Evolutionary conservation across 441 rosid species (phyloP).

Genomic region (Croton setiger): DNA sequence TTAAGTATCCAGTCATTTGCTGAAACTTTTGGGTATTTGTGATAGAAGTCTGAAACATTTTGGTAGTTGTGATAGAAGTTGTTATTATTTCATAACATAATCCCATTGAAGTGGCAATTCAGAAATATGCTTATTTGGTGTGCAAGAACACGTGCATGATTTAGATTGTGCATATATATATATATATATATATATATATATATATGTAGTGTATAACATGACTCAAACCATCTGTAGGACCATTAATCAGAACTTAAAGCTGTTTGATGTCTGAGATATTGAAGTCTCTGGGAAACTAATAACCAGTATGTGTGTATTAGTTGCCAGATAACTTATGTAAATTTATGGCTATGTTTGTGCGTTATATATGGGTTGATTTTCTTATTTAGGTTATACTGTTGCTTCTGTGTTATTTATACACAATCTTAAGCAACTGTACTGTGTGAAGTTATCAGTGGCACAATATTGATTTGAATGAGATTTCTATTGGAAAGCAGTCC

Average conservation of each 20-base stretch:
- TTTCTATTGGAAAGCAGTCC: background rate
- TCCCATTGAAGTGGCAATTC: background rate
- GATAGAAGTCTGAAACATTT: too few species aligned
- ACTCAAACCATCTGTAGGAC: background rate
- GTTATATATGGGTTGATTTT: background rate
- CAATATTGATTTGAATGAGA: slow-evolving; percentile 3
- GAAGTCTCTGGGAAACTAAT: background rate
- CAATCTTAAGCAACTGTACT: background rate
- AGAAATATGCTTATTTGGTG: background rate
- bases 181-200: too few species aligned
- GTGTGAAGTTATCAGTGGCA: background rate
- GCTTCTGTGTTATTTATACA: background rate
- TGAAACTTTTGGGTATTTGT: slow-evolving; percentile 9
- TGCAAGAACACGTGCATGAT: background rate
- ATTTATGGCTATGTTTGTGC: background rate
- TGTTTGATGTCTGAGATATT: background rate
- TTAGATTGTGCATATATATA: background rate
- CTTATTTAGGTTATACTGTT: background rate
- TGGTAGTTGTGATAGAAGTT: too few species aligned
- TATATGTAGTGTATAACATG: background rate
- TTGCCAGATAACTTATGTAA: background rate
- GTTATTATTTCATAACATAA: too few species aligned
- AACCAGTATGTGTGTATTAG: too few species aligned
- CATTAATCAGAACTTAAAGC: background rate
- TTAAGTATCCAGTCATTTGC: too few species aligned